Conservation (phyloP, 2,329 filamentous ascomycete species). For the Xylaria sp. region DNA sequence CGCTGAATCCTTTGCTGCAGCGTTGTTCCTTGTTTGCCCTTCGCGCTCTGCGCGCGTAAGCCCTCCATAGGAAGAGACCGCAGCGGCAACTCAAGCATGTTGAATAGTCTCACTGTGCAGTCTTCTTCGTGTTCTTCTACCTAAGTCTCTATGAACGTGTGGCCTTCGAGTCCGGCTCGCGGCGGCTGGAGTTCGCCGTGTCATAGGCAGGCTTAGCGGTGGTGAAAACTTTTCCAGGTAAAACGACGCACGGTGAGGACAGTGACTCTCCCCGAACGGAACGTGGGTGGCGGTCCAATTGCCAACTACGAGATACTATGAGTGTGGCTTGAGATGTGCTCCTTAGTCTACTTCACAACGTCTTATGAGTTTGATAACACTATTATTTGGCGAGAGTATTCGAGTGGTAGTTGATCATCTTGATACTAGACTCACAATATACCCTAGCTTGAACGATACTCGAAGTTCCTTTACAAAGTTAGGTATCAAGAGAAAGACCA, state of each 20-base stretch:
- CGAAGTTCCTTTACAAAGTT: neutral
- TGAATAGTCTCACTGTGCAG: neutral
- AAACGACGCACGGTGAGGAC: slow-evolving; percentile 20
- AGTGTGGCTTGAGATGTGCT: neutral
- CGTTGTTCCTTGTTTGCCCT: neutral
- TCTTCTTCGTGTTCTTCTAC: too few species aligned
- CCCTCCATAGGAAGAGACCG: too few species aligned
- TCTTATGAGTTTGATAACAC: neutral
- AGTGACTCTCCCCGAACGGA: neutral
- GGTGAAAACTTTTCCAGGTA: slow-evolving; percentile 10
- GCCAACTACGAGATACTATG: neutral
- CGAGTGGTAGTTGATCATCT: neutral
- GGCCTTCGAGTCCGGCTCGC: slow-evolving; percentile 4
- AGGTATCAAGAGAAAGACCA: neutral
- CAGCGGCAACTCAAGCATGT: slow-evolving; percentile 8
- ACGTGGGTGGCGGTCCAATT: neutral
- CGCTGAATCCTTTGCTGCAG: neutral
- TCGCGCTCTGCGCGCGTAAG: too few species aligned
- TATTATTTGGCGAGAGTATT: neutral
- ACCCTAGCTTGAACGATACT: neutral
- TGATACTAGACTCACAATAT: neutral
- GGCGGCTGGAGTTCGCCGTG: neutral
- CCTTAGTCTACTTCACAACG: neutral
- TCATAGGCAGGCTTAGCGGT: slow-evolving; percentile 10
- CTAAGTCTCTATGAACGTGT: neutral